Evolutionary conservation across 139 green algal species (phyloP), one percentile per base, ranked within the genome.

Genomic region (Chlamydomonas urium): DNA sequence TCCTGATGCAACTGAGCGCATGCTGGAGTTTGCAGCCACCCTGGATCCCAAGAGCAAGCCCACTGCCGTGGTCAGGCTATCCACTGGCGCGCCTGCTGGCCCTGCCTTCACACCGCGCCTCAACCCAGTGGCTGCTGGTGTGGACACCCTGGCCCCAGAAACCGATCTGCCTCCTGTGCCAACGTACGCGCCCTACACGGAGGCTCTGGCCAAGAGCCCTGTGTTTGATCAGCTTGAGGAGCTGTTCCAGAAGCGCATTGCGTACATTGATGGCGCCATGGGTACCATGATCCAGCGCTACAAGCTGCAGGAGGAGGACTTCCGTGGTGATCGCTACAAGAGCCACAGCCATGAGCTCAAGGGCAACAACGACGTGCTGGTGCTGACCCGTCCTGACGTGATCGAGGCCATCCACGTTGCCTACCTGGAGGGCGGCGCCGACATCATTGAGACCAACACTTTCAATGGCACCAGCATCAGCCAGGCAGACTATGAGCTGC

Each of bases 361-460:
- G 87, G 94, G 94, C 70, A 97, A 98, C 91, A 99, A 98, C 74
- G 94, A 98, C 75, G 24, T 99, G 42, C 83, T 98, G 74, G 91
- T 97, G 31, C 80, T 98, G 67, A 97, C 94, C 17, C 81, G 89
- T 19, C 94, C 94, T 0, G 93, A 98, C 65, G 83, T 99, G 35
- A 96, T 99, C 47, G 77, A 81, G 34, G 85, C 91, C 26, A 99
- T 99, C 85, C 94, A 99, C 87, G 90, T 57, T 3, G 80, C 85
- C 34, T 98, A 94, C 84, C 78, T 98, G 66, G 90, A 92, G 45
- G 89, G 65, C 3, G 94, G 94, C 3, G 92, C 94, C 3, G 94
- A 99, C 85, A 97, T 99, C 79, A 91, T 99, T 38, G 94, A 99
- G 86, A 99, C 94, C 70, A 98, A 99, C 88, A 98, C 94, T 34